A percentile compares a stretch with the other conserved stretches of the same genome.
Conservation (phyloP, 352 stramenopile genomes). For the Peronospora destructor region DNA sequence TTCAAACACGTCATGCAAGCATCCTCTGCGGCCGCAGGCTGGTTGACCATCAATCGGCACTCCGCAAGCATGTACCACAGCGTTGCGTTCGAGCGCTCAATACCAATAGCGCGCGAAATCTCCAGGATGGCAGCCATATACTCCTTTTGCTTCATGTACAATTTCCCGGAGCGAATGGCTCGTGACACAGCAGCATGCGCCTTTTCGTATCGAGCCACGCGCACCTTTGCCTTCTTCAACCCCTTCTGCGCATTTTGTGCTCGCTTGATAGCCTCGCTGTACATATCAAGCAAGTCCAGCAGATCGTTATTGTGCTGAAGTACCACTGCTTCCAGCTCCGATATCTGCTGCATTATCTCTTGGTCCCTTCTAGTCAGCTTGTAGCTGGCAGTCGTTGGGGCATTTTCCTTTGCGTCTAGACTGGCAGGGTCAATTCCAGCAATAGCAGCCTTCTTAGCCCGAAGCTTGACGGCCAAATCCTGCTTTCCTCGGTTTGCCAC, state of each 20-base stretch:
- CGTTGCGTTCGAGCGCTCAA: constrained; percentile 44
- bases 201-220: constrained; percentile 41
- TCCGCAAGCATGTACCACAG: constrained; percentile 52
- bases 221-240: constrained; percentile 32
- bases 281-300: constrained; percentile 37
- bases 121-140: constrained; percentile 59
- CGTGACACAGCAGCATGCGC: constrained; percentile 39
- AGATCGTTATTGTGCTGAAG: constrained; percentile 46
- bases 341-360: constrained; percentile 37
- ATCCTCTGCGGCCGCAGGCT: constrained; percentile 42
- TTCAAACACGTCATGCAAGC: constrained; percentile 54
- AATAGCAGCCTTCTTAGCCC: constrained; percentile 25
- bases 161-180: constrained; percentile 30
- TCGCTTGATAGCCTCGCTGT: constrained; percentile 30
- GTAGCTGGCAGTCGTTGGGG: constrained; percentile 26
- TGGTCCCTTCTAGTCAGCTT: constrained; percentile 28
- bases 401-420: constrained; percentile 19
- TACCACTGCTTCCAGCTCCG: constrained; percentile 37
- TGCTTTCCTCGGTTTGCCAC: constrained; percentile 18
- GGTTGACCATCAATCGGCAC: constrained; percentile 41
- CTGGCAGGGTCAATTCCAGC: constrained; percentile 26
- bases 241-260: constrained; percentile 26
- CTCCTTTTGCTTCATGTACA: constrained; percentile 44
- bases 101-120: constrained; percentile 35
- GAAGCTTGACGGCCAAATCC: constrained; percentile 15